Evolutionary conservation across 345 rosid species (phyloP).

Genomic region (Eucalyptus cladocalyx): DNA sequence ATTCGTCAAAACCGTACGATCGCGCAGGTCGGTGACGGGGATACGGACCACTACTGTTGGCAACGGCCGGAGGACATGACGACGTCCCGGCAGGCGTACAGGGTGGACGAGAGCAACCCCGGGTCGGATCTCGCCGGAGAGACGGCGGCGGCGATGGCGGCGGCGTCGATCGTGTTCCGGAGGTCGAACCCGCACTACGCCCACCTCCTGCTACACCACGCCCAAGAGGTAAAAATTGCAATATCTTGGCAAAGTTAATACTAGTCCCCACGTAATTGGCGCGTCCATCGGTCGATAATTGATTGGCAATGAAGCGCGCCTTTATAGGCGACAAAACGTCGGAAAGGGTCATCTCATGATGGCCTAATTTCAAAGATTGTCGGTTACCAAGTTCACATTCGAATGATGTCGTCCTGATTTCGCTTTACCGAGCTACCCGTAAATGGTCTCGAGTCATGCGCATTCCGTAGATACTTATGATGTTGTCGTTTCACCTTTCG

Average conservation of each 20-base stretch:
- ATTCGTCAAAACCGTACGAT: background rate
- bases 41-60: slow-evolving; percentile 97
- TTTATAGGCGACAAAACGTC: background rate
- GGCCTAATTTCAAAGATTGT: background rate
- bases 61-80: slow-evolving; percentile 99
- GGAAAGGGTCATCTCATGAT: background rate
- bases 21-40: slow-evolving; percentile 73
- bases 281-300: background rate
- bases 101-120: slow-evolving; percentile 72
- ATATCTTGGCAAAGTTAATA: background rate
- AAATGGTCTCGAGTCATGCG: background rate
- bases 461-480: background rate
- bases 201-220: slow-evolving; percentile 83
- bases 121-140: slow-evolving; percentile 95
- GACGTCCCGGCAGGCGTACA: slow-evolving; percentile 79
- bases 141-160: slow-evolving; percentile 94
- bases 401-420: background rate
- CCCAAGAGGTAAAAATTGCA: slow-evolving; percentile 44
- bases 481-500: background rate
- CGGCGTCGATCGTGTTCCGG: slow-evolving; percentile 77
- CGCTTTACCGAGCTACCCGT: background rate
- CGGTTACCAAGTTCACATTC: background rate
- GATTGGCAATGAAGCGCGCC: background rate
- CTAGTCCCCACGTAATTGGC: background rate
- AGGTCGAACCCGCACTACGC: slow-evolving; percentile 73